Base-by-base conservation (phyloP, 805 yeast genomes). In the Nakazawaea peltata region DNA sequence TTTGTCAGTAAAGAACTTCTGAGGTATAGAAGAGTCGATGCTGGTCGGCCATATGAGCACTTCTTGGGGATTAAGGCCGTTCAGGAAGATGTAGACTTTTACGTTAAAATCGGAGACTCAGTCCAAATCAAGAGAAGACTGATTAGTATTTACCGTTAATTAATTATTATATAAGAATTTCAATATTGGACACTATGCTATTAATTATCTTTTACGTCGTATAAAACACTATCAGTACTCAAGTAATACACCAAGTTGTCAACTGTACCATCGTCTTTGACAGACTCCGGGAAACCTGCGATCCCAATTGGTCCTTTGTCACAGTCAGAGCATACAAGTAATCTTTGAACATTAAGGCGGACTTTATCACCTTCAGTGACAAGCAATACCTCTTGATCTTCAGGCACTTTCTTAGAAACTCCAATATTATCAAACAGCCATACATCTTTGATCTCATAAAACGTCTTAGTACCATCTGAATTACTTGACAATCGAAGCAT, bases 401-500 rank as follows among this genome's bases (percentile, higher is more conserved):
- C 41, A 9, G 58, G 59, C 10, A 35, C 30, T 32, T 51, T 51
- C 39, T 67, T 67, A 1, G 87, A 79, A 2, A 82, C 90, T 1
- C 86, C 88, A 30, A 82, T 71, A 47, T 82, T 82, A 43, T 82
- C 88, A 46, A 82, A 82, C 43, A 74, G 82, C 92, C 92, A 82
- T 35, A 77, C 74, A 46, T 80, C 84, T 2, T 56, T 47, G 2
- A 79, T 58, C 19, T 59, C 47, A 28, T 65, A 60, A 47, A 74
- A 77, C 6, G 39, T 33, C 7, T 36, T 44, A 8, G 30, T 31
- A 1, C 37, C 29, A 55, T 59, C 61, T 63, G 22, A 61, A 68
- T 6, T 11, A n/a, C 33, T 33, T 7, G 32, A 26, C 3, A 37
- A 67, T 63, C 41, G 53, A 50, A 37, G 22, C 36, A 37, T 32